phyloP scores from a whole-genome alignment of 2,329 filamentous ascomycete species.

The Sclerotinia trifoliorum region DNA sequence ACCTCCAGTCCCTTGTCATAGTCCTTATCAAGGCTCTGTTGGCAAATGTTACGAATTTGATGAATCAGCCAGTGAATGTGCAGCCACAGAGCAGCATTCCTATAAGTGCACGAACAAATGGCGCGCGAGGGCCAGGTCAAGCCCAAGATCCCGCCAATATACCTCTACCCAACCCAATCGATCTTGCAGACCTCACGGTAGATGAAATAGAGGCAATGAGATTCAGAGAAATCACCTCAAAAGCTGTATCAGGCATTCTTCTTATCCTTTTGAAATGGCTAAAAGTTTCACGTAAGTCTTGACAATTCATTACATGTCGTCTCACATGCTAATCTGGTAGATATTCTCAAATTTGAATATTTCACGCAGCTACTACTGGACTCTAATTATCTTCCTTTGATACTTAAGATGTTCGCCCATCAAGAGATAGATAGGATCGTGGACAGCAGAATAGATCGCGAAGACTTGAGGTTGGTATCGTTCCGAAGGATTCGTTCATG shows the following conservation, averaged over 20 bases:
- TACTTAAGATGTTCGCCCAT: conserved; percentile 89
- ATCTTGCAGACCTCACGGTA: conserved; percentile 49
- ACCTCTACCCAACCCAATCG: conserved; percentile 33
- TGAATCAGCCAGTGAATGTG: conserved; percentile 54
- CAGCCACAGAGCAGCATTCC: conserved; percentile 33
- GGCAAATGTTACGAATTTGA: conserved; percentile 81
- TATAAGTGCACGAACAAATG: conserved; percentile 34
- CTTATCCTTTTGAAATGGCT: conserved; percentile 94
- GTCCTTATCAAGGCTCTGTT: conserved; percentile 87
- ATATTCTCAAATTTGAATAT: conserved; percentile 94
- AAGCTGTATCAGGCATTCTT: conserved; percentile 87
- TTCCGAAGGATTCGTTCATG: neutral
- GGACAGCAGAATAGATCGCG: conserved; percentile 78
- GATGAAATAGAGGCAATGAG: conserved; percentile 83
- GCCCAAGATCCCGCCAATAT: conserved; percentile 36
- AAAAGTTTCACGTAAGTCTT: conserved; percentile 77
- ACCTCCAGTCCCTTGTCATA: conserved; percentile 89
- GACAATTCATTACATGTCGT: neutral
- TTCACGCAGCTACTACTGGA: conserved; percentile 90
- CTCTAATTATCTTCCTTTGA: conserved; percentile 89
- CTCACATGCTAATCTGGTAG: conserved; percentile 46
- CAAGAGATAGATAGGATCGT: conserved; percentile 91
- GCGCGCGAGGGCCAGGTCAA: conserved; percentile 32
- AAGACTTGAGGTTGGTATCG: conserved; percentile 70
- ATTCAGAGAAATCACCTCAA: conserved; percentile 81